Base-by-base conservation (phyloP, 805 yeast genomes). In the Metschnikowia gelsemii region DNA sequence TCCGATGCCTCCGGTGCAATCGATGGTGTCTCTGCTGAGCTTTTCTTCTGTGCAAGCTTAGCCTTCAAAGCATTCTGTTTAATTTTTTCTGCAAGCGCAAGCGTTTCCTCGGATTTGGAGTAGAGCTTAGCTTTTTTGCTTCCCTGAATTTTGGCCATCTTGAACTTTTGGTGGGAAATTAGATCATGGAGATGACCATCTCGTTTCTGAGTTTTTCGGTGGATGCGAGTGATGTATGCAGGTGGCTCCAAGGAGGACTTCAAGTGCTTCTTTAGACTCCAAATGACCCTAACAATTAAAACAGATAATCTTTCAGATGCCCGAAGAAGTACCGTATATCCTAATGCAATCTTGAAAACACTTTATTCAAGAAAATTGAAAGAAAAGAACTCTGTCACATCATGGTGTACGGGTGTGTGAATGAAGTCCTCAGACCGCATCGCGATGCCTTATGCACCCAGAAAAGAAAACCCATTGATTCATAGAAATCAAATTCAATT, bases 81-180 rank as follows among this genome's bases (percentile, higher is more conserved):
- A 71, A 80, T 78, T 57, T 77, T 79, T 50, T 76, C 80, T 1
- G 84, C 86, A 34, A 80, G 65, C 5, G 76, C 73, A 29, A 70
- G 60, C 11, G 73, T 70, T 33, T 70, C 69, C 32, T 42, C 47
- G 19, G 50, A 35, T 26, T 42, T 42, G 26, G 42, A 39, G 41
- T 51, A 46, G 34, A 51, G 43, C 43, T 41, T 41, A 4, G 51
- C 40, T 25, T 45, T 47, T 21, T 51, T 36, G 28, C 35, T 35
- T n/a, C 34, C 22, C 7, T 26, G 43, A 2, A 5, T 21, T 32
- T 45, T 43, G 24, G 24, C 46, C 43, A 38, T 38, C 19, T 23
- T 32, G 20, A 13, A 8, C 8, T 13, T 26, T 28, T 39, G 14
- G 17, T 36, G 21, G 16, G n/a, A 8, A 2, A 18, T 2, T 8